Evolutionary conservation across 2,329 filamentous ascomycete species (phyloP).

Genomic region (Colletotrichum phormii): DNA sequence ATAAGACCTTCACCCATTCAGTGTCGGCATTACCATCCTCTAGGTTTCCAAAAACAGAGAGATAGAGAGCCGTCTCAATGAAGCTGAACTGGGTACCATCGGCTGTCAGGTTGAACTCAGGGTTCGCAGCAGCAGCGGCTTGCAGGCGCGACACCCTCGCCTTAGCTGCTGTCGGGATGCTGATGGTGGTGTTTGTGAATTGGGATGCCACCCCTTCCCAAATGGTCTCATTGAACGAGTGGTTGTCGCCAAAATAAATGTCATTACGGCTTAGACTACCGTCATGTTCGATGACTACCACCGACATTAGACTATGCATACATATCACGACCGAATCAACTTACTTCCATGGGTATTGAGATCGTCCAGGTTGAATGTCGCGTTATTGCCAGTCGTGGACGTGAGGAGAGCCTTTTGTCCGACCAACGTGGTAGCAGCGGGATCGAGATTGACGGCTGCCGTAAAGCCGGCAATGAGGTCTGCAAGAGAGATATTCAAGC

Average conservation of each 20-base stretch:
- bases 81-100: slow-evolving; percentile 37
- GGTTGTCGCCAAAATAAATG: slow-evolving; percentile 44
- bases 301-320: neutral
- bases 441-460: slow-evolving; percentile 36
- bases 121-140: slow-evolving; percentile 41
- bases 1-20: slow-evolving; percentile 38
- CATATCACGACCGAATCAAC: neutral
- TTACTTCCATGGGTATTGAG: slow-evolving; percentile 41
- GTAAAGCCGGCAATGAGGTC: slow-evolving; percentile 35
- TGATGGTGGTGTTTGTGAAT: slow-evolving; percentile 41
- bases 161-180: slow-evolving; percentile 44
- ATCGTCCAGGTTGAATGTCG: slow-evolving; percentile 45
- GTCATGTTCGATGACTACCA: slow-evolving; percentile 49
- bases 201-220: slow-evolving; percentile 41
- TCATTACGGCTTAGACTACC: slow-evolving; percentile 47
- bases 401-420: slow-evolving; percentile 27
- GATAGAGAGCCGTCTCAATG: slow-evolving; percentile 40
- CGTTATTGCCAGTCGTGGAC: slow-evolving; percentile 43
- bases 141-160: slow-evolving; percentile 43
- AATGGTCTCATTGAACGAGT: slow-evolving; percentile 43
- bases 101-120: slow-evolving; percentile 38
- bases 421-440: slow-evolving; percentile 32
- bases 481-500: slow-evolving; percentile 35
- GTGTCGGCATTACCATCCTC: slow-evolving; percentile 38
- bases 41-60: slow-evolving; percentile 39